Percentiles rank a stretch among this genome's conserved stretches.
Conservation (phyloP, 768 basidiomycete species). For the Mycena leptocephala region DNA sequence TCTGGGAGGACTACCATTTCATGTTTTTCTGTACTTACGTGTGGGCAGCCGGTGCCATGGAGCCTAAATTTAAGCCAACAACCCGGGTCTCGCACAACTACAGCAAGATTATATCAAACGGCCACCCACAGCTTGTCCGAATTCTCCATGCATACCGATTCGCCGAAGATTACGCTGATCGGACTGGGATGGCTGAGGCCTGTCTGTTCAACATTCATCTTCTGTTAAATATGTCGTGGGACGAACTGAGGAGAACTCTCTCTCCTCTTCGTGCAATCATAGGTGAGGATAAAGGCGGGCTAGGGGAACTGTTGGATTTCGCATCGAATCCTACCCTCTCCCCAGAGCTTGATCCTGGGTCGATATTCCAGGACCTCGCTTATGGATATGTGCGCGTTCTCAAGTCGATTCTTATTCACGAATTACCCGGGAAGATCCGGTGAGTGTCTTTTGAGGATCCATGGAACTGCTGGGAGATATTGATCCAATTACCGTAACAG, state of each 20-base stretch:
- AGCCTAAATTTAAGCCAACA: neutral
- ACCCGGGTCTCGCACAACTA: too few relatives aligned
- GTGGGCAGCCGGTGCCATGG: too few relatives aligned
- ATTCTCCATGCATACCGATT: neutral
- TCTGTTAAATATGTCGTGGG: neutral
- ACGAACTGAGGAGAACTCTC: neutral
- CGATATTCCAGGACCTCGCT: neutral
- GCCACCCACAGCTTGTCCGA: too few relatives aligned
- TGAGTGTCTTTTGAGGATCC: neutral
- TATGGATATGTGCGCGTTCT: neutral
- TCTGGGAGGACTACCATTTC: too few relatives aligned
- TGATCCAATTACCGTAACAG: neutral
- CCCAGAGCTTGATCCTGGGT: neutral
- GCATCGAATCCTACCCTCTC: neutral
- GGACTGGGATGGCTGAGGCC: too few relatives aligned
- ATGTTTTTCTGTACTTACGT: neutral
- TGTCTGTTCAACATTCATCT: neutral
- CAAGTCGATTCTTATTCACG: neutral
- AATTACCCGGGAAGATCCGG: neutral
- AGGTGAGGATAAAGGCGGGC: neutral
- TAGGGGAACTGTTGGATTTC: neutral
- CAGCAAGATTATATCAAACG: too few relatives aligned
- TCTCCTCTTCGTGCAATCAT: neutral
- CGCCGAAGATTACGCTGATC: neutral
- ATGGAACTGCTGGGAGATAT: neutral